Evolutionary conservation across 2,329 filamentous ascomycete genomes (phyloP), one percentile per base, ranked within the genome.

Genomic region (Fusarium nelsonii): DNA sequence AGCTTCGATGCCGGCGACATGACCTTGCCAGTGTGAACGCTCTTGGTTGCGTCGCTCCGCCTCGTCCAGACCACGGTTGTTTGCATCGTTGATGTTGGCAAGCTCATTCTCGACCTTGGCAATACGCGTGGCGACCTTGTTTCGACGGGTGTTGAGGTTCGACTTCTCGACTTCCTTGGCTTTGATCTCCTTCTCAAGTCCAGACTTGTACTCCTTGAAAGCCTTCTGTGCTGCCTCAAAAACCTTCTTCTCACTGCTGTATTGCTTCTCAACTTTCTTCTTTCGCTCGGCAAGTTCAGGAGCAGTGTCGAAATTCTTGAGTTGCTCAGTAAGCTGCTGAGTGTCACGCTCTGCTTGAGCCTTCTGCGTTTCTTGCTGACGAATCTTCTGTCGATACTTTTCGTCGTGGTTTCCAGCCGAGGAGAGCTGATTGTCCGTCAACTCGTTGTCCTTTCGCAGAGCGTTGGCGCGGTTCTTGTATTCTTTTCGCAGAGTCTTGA

Each of bases 341-440:
- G 85, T 84, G 33, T 90, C 89, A 28, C 83, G 82, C 54, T 87
- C 85, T 3, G 85, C 85, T 74, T 88, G 91, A 59, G 88, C 88
- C 78, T 91, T 91, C 76, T 92, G 91, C 58, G 91, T 91, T 58
- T 87, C 89, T 75, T 92, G 90, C 78, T 94, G 92, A 65, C 90
- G 86, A 45, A 92, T 88, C 77, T 93, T 92, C 76, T 93, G 90
- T 70, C 88, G 86, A 72, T 91, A 86, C 76, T 92, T 91, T 74
- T 94, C 92, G 78, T 95, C 92, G 70, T 88, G 90, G 62, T 90
- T 90, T 65, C 91, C 91, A 16, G 88, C 85, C 36, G 90, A 90
- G 58, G 89, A 84, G 45, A 93, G 87, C 68, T 90, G 89, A 62
- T 85, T 85, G 63, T 87, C 86, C 37, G 92, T 84, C 50, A 85